A percentile compares a stretch with the other conserved stretches of the same genome.
phyloP scores from a whole-genome alignment of 192 early-diverging fungal genomes.

The Spizellomyces sp. region DNA sequence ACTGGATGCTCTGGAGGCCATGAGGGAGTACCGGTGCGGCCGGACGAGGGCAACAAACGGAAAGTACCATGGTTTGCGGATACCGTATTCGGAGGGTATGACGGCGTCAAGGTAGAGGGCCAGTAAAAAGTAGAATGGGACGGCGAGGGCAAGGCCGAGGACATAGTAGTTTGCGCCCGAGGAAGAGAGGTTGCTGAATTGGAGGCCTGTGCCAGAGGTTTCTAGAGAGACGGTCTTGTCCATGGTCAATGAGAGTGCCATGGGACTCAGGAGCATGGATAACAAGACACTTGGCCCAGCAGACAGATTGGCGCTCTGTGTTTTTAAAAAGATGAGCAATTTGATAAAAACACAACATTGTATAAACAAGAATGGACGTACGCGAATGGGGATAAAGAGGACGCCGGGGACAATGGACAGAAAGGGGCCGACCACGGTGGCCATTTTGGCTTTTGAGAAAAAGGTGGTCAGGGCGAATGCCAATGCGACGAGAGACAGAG shows the following conservation, averaged over 20 bases:
- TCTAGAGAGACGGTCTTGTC: slow-evolving; percentile 56
- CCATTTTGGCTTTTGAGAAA: slow-evolving; percentile 50
- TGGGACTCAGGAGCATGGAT: not conserved
- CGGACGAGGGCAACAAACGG: slow-evolving; percentile 22
- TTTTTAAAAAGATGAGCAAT: no score
- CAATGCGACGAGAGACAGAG: slow-evolving; percentile 61
- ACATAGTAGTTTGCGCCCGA: slow-evolving; percentile 39
- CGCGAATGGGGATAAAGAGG: slow-evolving; percentile 26
- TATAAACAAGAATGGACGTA: no score
- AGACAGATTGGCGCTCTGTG: no score
- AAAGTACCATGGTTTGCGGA: slow-evolving; percentile 63
- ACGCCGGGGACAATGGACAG: slow-evolving; percentile 66
- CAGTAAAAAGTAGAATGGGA: slow-evolving; percentile 50
- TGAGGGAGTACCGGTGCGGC: slow-evolving; percentile 66
- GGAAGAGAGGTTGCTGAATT: slow-evolving; percentile 30
- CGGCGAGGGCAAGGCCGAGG: slow-evolving; percentile 47
- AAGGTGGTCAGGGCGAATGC: slow-evolving; percentile 62
- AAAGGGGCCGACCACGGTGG: slow-evolving; percentile 66
- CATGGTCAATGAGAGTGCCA: slow-evolving; percentile 48
- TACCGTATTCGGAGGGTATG: slow-evolving; percentile 66
- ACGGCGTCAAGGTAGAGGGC: slow-evolving; percentile 56
- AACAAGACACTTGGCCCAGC: no score
- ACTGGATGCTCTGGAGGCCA: slow-evolving; percentile 58
- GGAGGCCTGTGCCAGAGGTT: slow-evolving; percentile 56
- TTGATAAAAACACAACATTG: no score